Conservation (phyloP, 441 rosid genomes). For the Brassica balearica region DNA sequence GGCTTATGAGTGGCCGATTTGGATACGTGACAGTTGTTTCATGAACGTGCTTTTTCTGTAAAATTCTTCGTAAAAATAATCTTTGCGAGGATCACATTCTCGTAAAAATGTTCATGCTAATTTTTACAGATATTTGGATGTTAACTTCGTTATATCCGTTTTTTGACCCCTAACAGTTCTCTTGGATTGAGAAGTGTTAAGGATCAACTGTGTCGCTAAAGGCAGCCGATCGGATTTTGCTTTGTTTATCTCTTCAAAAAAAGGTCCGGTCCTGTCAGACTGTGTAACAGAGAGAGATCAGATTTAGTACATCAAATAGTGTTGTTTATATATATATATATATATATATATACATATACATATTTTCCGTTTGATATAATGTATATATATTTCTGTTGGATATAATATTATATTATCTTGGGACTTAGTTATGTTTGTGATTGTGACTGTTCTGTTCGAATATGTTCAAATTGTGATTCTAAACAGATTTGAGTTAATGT, state of each 20-base stretch:
- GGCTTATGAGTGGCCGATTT: too few species aligned
- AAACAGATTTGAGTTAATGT: neutral
- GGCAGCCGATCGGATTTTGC: neutral
- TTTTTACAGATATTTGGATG: too few species aligned
- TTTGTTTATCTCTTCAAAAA: neutral
- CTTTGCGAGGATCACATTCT: too few species aligned
- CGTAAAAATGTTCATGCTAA: too few species aligned
- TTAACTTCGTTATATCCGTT: too few species aligned
- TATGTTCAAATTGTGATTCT: neutral
- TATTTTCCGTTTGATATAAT: neutral
- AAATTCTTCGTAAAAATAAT: too few species aligned
- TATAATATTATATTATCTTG: neutral
- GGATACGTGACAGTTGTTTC: too few species aligned
- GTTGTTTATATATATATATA: neutral
- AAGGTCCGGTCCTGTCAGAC: neutral
- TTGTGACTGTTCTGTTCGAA: neutral
- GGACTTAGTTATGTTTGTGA: conserved; percentile 1
- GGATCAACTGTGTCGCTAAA: neutral
- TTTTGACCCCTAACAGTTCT: neutral
- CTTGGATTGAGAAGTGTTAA: neutral
- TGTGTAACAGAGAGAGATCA: neutral
- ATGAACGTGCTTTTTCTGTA: too few species aligned
- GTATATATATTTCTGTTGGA: neutral
- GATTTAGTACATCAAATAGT: neutral
- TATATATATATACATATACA: neutral